Evolutionary conservation across 1,284 basidiomycete species (phyloP).

Genomic region (Puccinia hordei): DNA sequence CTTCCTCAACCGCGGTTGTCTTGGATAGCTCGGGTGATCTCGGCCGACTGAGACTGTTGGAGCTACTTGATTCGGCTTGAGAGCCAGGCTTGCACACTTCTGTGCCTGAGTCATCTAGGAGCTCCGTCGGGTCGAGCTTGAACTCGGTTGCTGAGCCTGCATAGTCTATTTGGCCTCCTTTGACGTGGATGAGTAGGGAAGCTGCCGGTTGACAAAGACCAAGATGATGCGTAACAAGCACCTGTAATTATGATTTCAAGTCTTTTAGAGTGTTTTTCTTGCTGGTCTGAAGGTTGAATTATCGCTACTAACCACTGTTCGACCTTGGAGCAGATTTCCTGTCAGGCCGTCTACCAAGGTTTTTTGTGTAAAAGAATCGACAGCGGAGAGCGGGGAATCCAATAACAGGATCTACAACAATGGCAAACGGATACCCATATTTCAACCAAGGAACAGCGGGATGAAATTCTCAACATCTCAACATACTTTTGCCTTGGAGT

Average conservation of each 20-base stretch:
- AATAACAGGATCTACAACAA: constrained; percentile 34
- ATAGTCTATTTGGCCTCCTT: constrained; percentile 35
- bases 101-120: constrained; percentile 10
- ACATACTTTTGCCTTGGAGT: constrained; percentile 44
- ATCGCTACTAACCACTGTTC: constrained; percentile 42
- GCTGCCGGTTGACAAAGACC: constrained; percentile 46
- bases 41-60: not conserved
- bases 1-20: not conserved
- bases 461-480: not conserved
- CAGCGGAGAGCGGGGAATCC: constrained; percentile 47
- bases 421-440: not conserved
- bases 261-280: not conserved
- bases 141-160: constrained; percentile 32
- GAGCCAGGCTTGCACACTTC: constrained; percentile 6
- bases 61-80: constrained; percentile 24
- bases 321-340: constrained; percentile 40
- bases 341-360: constrained; percentile 41
- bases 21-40: constrained; percentile 6
- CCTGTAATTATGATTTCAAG: constrained; percentile 7
- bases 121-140: constrained; percentile 5
- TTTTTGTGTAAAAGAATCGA: constrained; percentile 40
- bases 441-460: not conserved
- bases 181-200: constrained; percentile 31
- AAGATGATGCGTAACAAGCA: constrained; percentile 49
- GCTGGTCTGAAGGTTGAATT: not conserved